Evolutionary conservation across 1,284 basidiomycete genomes (phyloP), one percentile per base, ranked within the genome.

Genomic region (Ustilago esculenta): DNA sequence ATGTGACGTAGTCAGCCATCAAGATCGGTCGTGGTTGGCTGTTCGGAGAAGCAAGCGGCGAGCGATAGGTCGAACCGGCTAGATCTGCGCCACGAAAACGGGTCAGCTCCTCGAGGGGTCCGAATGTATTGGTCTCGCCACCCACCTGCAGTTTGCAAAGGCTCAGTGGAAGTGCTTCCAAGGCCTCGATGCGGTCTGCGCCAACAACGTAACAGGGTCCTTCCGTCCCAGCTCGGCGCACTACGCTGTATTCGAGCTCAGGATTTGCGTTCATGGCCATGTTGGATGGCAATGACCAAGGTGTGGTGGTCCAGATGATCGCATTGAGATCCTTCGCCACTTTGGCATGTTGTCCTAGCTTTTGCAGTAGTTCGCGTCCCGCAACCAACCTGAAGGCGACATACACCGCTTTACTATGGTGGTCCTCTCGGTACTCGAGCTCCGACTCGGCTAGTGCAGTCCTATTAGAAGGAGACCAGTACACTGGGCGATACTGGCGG

Each of bases 241-340:
- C 85, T 7, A 94, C 75, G 15, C 85, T 84, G 79, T 98, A 98
- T 5, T 83, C 80, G 72, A 96, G 85, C 0, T 90, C 88, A 0
- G 87, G 84, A 72, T 93, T 86, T 1, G 94, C 89, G 3, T 92
- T 90, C 46, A 98, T 90, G 5, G 90, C 94, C 94, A 95, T 93
- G 79, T 99, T 98, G 1, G 92, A 92, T 1, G 92, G 92, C 41
- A 98, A 84, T 7, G 92, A 97, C 95, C 95, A 99, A 0, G 96
- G 92, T 0, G 95, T 98, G 0, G 96, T 99, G 1, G 95, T 98
- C 96, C 96, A 99, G n/a, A 97, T 90, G 27, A 94, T 84, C 10
- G 95, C 75, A 17, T 86, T 85, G 3, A 90, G 82, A 15, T 81
- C 72, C 35, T 76, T 7, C 27, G 67, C 53, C 14, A 73, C 30